phyloP scores from a whole-genome alignment of 768 basidiomycete genomes.

The Mycena latifolia region DNA sequence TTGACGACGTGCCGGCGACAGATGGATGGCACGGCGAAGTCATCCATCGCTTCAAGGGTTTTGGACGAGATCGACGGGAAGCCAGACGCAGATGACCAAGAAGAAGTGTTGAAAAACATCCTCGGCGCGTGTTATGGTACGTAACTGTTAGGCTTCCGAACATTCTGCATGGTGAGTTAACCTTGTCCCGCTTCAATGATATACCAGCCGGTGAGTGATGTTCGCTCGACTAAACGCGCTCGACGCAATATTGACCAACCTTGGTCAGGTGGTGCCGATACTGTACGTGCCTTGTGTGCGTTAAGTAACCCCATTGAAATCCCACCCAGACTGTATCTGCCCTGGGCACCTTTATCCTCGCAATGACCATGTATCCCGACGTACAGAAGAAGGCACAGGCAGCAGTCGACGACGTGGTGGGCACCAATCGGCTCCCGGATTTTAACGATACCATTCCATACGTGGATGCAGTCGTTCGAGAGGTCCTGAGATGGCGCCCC shows the following conservation, averaged over 20 bases:
- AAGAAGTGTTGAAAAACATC: constrained; percentile 5
- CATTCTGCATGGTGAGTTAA: neutral
- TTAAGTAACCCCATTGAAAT: neutral
- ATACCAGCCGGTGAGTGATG: constrained; percentile 11
- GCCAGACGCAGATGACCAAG: neutral
- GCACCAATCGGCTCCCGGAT: constrained; percentile 29
- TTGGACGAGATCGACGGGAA: constrained; percentile 31
- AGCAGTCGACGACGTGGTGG: constrained; percentile 40
- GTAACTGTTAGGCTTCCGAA: neutral
- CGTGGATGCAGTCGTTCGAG: constrained; percentile 32
- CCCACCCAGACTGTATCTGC: constrained; percentile 29
- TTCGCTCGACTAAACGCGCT: too few species aligned
- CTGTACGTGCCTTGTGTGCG: neutral
- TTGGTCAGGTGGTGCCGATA: constrained; percentile 21
- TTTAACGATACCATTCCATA: constrained; percentile 37
- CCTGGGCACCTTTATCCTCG: constrained; percentile 33
- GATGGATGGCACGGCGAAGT: constrained; percentile 32
- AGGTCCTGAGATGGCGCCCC: constrained; percentile 36
- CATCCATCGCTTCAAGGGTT: constrained; percentile 32
- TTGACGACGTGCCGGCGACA: neutral
- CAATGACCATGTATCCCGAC: constrained; percentile 34
- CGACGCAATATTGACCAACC: too few species aligned
- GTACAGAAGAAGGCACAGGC: constrained; percentile 35
- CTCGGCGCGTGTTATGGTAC: constrained; percentile 17
- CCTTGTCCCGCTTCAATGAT: neutral